Evolutionary conservation across 2,329 filamentous ascomycete genomes (phyloP).

Genomic region (Cladosporium phlei): DNA sequence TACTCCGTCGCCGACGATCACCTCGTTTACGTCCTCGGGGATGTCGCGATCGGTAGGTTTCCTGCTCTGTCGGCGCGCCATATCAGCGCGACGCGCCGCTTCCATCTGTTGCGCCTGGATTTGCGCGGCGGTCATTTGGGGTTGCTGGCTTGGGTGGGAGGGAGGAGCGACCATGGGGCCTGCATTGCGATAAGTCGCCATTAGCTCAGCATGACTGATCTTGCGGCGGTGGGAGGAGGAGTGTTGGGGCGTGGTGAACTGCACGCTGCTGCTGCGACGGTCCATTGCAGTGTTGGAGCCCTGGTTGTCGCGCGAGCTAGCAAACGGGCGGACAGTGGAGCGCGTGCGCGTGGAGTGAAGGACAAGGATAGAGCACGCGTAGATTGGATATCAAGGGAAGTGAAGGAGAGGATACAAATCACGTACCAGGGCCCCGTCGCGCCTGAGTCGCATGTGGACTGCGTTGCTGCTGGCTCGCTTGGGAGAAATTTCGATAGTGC

Average conservation of each 20-base stretch:
- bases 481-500: conserved; percentile 44
- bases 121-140: conserved; percentile 41
- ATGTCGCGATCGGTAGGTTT: conserved; percentile 95
- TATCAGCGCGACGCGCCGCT: conserved; percentile 44
- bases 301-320: conserved; percentile 7
- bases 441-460: conserved; percentile 26
- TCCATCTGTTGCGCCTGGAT: conserved; percentile 43
- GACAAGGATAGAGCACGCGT: neutral
- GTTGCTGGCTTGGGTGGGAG: conserved; percentile 48
- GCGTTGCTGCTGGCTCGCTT: conserved; percentile 32
- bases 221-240: conserved; percentile 30
- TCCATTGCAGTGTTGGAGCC: conserved; percentile 1
- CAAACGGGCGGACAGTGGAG: neutral
- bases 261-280: conserved; percentile 9
- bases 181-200: conserved; percentile 42
- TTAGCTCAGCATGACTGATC: conserved; percentile 47
- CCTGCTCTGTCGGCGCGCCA: conserved; percentile 70
- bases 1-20: conserved; percentile 75
- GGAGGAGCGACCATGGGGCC: conserved; percentile 37
- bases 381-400: neutral
- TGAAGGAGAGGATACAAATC: neutral
- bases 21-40: conserved; percentile 75
- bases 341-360: neutral
- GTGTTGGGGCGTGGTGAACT: conserved; percentile 7
- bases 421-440: conserved; percentile 42